Percentiles rank a stretch among this genome's conserved stretches.
Conservation (phyloP, 441 rosid genomes). For the Croton laevigatus region DNA sequence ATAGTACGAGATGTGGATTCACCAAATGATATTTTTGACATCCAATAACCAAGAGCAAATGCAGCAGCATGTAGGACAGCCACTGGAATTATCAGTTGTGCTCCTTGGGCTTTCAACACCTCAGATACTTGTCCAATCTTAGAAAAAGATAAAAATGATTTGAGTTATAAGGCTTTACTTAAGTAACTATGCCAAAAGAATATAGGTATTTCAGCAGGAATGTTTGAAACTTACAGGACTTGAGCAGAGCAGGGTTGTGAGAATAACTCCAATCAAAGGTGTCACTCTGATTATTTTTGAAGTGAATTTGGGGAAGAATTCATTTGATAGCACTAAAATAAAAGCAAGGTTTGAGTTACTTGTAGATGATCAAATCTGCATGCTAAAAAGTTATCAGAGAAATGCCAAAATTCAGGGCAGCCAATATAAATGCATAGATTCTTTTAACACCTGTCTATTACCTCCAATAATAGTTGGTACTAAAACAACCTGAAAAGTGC, state of each 20-base stretch:
- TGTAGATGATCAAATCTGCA: not conserved
- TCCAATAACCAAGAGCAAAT: slow-evolving; percentile 84
- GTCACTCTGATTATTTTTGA: slow-evolving; percentile 71
- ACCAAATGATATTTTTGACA: slow-evolving; percentile 76
- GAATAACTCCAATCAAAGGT: slow-evolving; percentile 89
- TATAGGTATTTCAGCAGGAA: not conserved
- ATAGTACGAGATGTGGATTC: slow-evolving; percentile 98
- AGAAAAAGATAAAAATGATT: slow-evolving; percentile 15
- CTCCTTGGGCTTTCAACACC: slow-evolving; percentile 87
- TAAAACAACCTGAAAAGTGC: slow-evolving; percentile 96
- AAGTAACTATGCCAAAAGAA: slow-evolving; percentile 10
- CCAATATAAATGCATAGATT: slow-evolving; percentile 13
- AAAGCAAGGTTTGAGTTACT: slow-evolving; percentile 19
- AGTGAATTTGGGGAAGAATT: slow-evolving; percentile 88
- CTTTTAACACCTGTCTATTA: slow-evolving; percentile 22
- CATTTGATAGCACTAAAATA: slow-evolving; percentile 74
- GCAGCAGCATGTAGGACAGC: slow-evolving; percentile 81
- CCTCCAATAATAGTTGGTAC: slow-evolving; percentile 86
- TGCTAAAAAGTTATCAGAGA: not conserved
- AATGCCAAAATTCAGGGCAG: slow-evolving; percentile 11
- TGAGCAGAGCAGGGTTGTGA: slow-evolving; percentile 89
- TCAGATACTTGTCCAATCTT: slow-evolving; percentile 95
- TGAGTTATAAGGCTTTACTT: slow-evolving; percentile 11
- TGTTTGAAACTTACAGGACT: slow-evolving; percentile 69
- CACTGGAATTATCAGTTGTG: slow-evolving; percentile 79